Evolutionary conservation across 257 asterid species (phyloP).

Genomic region (Cinchona pubescens): DNA sequence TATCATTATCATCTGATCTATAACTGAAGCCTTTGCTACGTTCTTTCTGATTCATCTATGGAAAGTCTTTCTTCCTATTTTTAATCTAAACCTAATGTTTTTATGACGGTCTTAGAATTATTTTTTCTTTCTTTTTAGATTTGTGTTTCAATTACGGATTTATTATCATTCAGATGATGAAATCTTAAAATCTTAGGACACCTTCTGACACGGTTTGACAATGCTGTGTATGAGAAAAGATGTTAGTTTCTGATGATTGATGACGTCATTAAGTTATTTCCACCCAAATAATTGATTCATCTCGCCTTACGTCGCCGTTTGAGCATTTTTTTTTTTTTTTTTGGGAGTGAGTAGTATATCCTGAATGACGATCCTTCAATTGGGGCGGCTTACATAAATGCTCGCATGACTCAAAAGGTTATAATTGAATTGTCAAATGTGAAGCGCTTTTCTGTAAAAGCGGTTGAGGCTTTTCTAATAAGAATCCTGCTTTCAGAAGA

Average conservation of each 20-base stretch:
- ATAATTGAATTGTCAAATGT: too few species aligned
- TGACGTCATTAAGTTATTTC: background rate
- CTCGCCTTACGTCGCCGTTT: background rate
- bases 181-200: constrained; percentile 39
- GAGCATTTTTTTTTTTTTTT: too few species aligned
- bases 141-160: background rate
- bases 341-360: too few species aligned
- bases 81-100: background rate
- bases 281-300: too few species aligned
- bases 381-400: too few species aligned
- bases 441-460: too few species aligned
- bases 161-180: constrained; percentile 24
- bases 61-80: too few species aligned
- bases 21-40: constrained; percentile 31
- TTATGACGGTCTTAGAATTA: too few species aligned
- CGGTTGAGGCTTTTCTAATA: too few species aligned
- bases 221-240: constrained; percentile 38
- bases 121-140: background rate
- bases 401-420: too few species aligned
- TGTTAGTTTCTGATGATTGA: constrained; percentile 23
- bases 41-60: constrained; percentile 39
- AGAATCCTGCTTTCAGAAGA: constrained; percentile 26
- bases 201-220: constrained; percentile 41
- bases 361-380: too few species aligned
- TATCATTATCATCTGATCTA: constrained; percentile 21